These are phyloP conservation scores for Hansenula sp. DNA, from an alignment of 1,139 yeast genomes.

Conservation along the genomic window DNA sequence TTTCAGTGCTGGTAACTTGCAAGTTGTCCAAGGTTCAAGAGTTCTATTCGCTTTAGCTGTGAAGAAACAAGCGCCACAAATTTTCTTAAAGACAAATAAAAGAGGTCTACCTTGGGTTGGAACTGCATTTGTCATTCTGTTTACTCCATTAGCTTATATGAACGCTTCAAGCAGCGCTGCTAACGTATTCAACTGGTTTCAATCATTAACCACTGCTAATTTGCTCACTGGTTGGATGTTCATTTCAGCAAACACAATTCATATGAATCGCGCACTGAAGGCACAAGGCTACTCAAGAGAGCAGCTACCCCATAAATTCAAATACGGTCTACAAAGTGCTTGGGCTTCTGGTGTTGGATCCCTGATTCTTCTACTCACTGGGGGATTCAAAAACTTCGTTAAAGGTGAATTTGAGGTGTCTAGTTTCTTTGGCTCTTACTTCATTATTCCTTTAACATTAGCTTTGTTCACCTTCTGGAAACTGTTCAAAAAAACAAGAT, in stretches of 20 bases:
- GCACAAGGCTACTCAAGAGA: background rate
- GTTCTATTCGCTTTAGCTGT: background rate
- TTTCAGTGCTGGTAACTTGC: conserved; percentile 35
- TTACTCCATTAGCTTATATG: background rate
- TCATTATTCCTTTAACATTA: conserved; percentile 30
- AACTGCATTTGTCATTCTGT: background rate
- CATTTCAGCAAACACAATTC: background rate
- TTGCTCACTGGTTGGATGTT: background rate
- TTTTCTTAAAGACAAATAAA: background rate
- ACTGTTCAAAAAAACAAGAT: conserved; percentile 23
- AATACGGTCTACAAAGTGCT: conserved; percentile 11
- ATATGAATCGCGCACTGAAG: background rate
- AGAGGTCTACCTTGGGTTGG: background rate
- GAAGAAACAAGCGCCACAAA: background rate
- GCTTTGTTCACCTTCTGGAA: conserved; percentile 27
- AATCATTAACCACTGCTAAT: background rate
- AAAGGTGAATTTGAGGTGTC: conserved; percentile 18
- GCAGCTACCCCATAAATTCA: background rate
- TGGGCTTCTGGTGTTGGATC: background rate
- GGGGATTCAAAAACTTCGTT: background rate
- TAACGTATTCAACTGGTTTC: background rate
- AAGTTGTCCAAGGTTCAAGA: conserved; percentile 15
- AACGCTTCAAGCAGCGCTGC: background rate
- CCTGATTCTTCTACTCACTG: background rate
- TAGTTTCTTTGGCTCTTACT: conserved; percentile 32